Percentiles rank a stretch among this genome's conserved stretches.
phyloP scores from a whole-genome alignment of 805 yeast genomes.

The Yarrowia sp. region DNA sequence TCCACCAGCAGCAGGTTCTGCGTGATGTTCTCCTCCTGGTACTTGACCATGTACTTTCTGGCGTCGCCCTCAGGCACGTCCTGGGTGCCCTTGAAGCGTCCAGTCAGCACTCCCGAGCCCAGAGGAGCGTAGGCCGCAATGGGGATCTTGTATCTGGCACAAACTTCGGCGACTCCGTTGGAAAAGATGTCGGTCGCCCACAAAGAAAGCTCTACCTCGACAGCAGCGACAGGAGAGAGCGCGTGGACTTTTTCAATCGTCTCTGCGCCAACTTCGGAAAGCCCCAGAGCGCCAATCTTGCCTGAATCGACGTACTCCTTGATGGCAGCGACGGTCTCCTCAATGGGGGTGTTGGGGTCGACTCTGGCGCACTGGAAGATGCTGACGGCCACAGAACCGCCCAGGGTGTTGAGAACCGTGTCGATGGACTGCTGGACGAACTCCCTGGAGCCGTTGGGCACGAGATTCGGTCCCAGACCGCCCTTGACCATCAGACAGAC shows the following conservation, averaged over 20 bases:
- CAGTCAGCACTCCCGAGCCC: constrained; percentile 75
- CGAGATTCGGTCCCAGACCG: constrained; percentile 44
- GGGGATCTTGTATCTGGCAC: constrained; percentile 59
- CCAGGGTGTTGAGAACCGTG: constrained; percentile 37
- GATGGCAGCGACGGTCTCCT: constrained; percentile 56
- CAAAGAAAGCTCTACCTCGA: constrained; percentile 78
- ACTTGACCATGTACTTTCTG: constrained; percentile 53
- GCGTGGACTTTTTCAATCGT: constrained; percentile 59
- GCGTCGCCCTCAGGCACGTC: constrained; percentile 59
- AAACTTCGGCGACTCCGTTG: constrained; percentile 63
- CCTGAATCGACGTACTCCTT: constrained; percentile 62
- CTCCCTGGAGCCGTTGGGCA: constrained; percentile 53
- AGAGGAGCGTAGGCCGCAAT: constrained; percentile 81
- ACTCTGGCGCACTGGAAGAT: constrained; percentile 73
- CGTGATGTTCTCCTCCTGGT: constrained; percentile 54
- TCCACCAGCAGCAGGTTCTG: constrained; percentile 53
- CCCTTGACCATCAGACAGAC: constrained; percentile 71
- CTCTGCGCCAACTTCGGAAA: constrained; percentile 67
- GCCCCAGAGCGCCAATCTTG: constrained; percentile 63
- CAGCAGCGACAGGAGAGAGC: constrained; percentile 57
- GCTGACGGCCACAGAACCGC: constrained; percentile 41
- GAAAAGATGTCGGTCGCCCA: constrained; percentile 57
- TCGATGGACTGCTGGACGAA: constrained; percentile 50
- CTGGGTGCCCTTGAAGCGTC: constrained; percentile 46
- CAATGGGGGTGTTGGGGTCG: constrained; percentile 53